A percentile compares a stretch with the other conserved stretches of the same genome.
Conservation (phyloP, 805 yeast species). For the Metschnikowia peoriensis region DNA sequence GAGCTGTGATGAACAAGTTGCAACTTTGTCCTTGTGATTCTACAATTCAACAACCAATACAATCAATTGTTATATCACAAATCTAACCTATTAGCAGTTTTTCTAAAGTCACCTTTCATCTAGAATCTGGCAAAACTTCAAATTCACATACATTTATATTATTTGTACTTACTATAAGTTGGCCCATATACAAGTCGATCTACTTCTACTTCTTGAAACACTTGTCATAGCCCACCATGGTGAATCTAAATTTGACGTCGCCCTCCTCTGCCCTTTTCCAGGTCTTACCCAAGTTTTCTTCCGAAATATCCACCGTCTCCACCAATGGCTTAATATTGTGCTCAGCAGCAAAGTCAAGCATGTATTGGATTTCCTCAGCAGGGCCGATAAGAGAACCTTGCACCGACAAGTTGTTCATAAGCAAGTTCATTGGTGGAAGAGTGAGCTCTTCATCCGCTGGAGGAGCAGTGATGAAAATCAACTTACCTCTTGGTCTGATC, state of each 20-base stretch:
- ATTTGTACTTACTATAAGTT: too few species aligned
- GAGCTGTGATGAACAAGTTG: too few species aligned
- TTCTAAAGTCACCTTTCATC: too few species aligned
- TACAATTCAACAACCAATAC: too few species aligned
- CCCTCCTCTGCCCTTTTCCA: slow-evolving; percentile 18
- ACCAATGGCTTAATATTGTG: slow-evolving; percentile 20
- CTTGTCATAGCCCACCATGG: slow-evolving; percentile 19
- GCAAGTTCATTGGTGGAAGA: slow-evolving; percentile 11
- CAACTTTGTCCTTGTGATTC: too few species aligned
- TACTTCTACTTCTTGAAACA: slow-evolving; percentile 15
- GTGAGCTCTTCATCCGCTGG: slow-evolving; percentile 11
- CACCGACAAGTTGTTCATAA: slow-evolving; percentile 15
- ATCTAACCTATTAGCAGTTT: too few species aligned
- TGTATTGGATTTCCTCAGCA: slow-evolving; percentile 16
- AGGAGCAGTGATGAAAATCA: slow-evolving; percentile 19
- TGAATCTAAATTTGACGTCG: slow-evolving; percentile 18
- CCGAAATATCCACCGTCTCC: slow-evolving; percentile 18
- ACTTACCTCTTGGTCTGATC: slow-evolving; percentile 17
- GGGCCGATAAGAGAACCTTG: slow-evolving; percentile 18
- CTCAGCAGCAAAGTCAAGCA: slow-evolving; percentile 20
- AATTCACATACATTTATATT: too few species aligned
- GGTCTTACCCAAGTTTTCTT: slow-evolving; percentile 16
- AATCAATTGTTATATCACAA: too few species aligned
- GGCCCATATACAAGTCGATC: not conserved
- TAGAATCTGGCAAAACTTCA: too few species aligned